phyloP scores from a whole-genome alignment of 2,329 filamentous ascomycete species.

The Penicillium sp. region DNA sequence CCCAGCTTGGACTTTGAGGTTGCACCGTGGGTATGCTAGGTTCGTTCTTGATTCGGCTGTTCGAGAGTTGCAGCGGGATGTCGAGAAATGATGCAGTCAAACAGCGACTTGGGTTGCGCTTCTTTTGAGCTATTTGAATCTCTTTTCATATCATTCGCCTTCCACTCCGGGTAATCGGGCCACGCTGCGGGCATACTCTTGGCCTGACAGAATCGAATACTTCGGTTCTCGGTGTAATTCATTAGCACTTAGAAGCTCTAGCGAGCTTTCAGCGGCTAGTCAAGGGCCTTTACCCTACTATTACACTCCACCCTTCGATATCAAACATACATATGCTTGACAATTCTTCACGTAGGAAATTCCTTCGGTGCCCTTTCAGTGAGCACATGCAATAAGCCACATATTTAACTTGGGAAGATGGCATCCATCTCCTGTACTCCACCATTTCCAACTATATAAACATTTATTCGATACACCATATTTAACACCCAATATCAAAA shows the following conservation, averaged over 20 bases:
- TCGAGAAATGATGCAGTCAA: neutral
- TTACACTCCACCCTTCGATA: neutral
- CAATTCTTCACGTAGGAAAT: neutral
- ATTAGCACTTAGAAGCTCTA: fast-evolving
- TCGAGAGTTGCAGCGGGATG: neutral
- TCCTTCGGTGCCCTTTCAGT: neutral
- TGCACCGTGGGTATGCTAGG: conserved; percentile 31
- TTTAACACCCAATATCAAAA: neutral
- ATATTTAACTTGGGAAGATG: no score
- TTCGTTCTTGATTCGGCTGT: conserved; percentile 22
- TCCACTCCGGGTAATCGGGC: no score
- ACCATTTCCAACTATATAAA: neutral
- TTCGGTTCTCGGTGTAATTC: no score
- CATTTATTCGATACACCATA: neutral
- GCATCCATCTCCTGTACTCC: neutral
- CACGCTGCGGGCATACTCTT: neutral
- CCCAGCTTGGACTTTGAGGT: conserved; percentile 22
- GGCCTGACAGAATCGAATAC: no score
- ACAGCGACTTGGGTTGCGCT: neutral
- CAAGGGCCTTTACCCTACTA: no score
- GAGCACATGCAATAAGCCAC: neutral
- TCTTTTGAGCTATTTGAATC: neutral
- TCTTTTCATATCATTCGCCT: neutral
- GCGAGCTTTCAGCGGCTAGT: no score
- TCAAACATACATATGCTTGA: neutral